phyloP scores from a whole-genome alignment of 805 yeast species.

The Monosporozyma yasuniensis region DNA sequence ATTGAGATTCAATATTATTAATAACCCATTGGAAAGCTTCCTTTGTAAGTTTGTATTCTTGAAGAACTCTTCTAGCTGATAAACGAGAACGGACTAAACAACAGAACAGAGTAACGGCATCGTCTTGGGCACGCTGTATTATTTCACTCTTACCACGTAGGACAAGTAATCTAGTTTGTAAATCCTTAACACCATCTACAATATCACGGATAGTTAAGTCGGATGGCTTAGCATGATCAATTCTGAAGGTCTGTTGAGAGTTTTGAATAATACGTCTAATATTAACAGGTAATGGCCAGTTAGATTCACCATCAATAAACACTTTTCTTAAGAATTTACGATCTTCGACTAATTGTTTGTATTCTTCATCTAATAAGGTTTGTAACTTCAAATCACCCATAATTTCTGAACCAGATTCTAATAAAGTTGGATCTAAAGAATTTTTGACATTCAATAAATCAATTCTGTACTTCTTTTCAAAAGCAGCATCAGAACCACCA shows the following conservation, averaged over 20 bases:
- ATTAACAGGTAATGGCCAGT: slow-evolving; percentile 97
- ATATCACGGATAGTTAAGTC: slow-evolving; percentile 82
- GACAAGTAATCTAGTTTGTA: slow-evolving; percentile 61
- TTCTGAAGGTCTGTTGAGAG: slow-evolving; percentile 93
- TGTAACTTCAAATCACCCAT: slow-evolving; percentile 84
- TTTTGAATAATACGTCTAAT: slow-evolving; percentile 93
- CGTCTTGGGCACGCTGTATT: slow-evolving; percentile 76
- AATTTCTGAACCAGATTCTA: slow-evolving; percentile 87
- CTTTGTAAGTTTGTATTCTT: slow-evolving; percentile 77
- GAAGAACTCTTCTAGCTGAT: slow-evolving; percentile 82
- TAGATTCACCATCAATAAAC: slow-evolving; percentile 87
- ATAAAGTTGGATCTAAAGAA: slow-evolving; percentile 57
- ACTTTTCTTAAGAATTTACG: slow-evolving; percentile 74
- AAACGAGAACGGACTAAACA: slow-evolving; percentile 88
- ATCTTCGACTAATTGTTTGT: slow-evolving; percentile 64
- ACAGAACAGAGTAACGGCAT: slow-evolving; percentile 85
- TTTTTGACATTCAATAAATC: slow-evolving; percentile 69
- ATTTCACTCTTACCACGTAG: slow-evolving; percentile 74
- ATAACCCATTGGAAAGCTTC: slow-evolving; percentile 92
- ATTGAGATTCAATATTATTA: slow-evolving; percentile 90
- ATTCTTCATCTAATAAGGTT: slow-evolving; percentile 73
- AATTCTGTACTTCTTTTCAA: slow-evolving; percentile 75
- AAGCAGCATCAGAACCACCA: slow-evolving; percentile 81
- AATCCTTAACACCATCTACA: slow-evolving; percentile 57
- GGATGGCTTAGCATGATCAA: slow-evolving; percentile 82